A percentile compares a stretch with the other conserved stretches of the same genome.
These are phyloP conservation scores for Tulasnella calospora DNA, from an alignment of 768 basidiomycete species.

Conservation along the genomic window DNA sequence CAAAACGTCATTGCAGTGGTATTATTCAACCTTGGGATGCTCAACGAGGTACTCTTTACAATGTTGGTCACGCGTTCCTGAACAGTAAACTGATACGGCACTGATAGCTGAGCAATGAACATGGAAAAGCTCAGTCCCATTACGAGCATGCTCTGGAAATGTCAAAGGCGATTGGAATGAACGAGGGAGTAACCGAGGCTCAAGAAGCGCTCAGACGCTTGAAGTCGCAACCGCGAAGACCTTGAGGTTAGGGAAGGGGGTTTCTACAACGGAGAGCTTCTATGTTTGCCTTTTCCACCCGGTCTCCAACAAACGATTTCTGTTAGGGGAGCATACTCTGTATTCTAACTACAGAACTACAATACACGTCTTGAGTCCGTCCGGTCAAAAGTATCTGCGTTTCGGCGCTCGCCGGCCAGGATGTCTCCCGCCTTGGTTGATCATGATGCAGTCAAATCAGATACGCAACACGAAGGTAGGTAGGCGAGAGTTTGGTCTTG, in stretches of 20 bases:
- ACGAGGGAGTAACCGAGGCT: slow-evolving; percentile 8
- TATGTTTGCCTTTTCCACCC: background rate
- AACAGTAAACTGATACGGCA: background rate
- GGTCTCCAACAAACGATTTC: background rate
- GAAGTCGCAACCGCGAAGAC: background rate
- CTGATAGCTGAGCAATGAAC: background rate
- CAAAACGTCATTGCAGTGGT: slow-evolving; percentile 25
- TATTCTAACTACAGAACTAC: background rate
- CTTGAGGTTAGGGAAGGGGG: background rate
- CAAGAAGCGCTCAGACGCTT: slow-evolving; percentile 10
- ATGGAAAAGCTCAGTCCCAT: background rate
- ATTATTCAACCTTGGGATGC: slow-evolving; percentile 30
- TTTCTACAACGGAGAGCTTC: background rate
- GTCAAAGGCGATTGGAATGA: slow-evolving; percentile 10
- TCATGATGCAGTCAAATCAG: background rate
- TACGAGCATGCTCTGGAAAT: slow-evolving; percentile 6
- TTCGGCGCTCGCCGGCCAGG: background rate
- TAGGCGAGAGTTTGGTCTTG: background rate
- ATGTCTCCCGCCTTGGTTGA: slow-evolving; percentile 1
- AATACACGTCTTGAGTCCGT: background rate
- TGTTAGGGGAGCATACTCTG: background rate
- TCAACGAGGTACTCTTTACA: slow-evolving; percentile 20
- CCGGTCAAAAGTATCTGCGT: background rate
- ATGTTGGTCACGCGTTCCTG: background rate
- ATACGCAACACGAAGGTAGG: background rate